Evolutionary conservation across 1,284 basidiomycete species (phyloP).

Genomic region (Puccinia horiana): DNA sequence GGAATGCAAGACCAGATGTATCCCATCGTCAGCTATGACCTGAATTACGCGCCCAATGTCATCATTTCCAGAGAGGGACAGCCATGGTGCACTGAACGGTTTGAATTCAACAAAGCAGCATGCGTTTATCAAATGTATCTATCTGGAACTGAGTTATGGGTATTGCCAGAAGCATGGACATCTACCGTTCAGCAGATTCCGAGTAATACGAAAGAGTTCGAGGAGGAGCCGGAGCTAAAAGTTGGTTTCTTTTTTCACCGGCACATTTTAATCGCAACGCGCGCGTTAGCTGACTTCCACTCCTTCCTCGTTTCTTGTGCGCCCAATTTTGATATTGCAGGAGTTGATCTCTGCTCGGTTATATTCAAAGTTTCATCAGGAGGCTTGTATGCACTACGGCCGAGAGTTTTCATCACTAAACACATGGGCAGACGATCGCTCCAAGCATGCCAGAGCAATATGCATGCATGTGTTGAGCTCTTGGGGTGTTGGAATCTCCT

Average conservation of each 20-base stretch:
- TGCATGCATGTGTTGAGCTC: conserved; percentile 51
- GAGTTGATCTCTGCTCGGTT: conserved; percentile 55
- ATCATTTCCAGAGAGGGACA: conserved; percentile 54
- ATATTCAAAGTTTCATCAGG: conserved; percentile 57
- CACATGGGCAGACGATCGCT: conserved; percentile 55
- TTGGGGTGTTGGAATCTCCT: conserved; percentile 51
- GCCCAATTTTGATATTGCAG: conserved; percentile 26
- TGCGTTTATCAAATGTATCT: conserved; percentile 58
- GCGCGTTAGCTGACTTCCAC: not conserved
- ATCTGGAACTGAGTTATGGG: conserved; percentile 56
- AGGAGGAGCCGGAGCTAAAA: conserved; percentile 55
- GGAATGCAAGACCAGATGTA: conserved; percentile 54
- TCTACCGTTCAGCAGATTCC: conserved; percentile 55
- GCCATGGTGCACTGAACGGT: conserved; percentile 58
- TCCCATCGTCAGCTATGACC: conserved; percentile 55
- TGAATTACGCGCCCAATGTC: conserved; percentile 55
- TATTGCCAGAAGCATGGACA: conserved; percentile 56
- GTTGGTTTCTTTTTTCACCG: conserved; percentile 47
- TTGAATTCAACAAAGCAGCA: conserved; percentile 55
- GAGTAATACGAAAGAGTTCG: conserved; percentile 38
- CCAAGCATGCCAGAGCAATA: conserved; percentile 53
- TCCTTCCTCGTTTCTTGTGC: not conserved
- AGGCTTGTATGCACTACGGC: conserved; percentile 58
- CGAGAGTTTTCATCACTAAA: conserved; percentile 55
- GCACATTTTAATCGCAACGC: too few species aligned